A percentile compares a stretch with the other conserved stretches of the same genome.
phyloP scores from a whole-genome alignment of 2,329 filamentous ascomycete genomes.

The Aspergillus fumigatus region DNA sequence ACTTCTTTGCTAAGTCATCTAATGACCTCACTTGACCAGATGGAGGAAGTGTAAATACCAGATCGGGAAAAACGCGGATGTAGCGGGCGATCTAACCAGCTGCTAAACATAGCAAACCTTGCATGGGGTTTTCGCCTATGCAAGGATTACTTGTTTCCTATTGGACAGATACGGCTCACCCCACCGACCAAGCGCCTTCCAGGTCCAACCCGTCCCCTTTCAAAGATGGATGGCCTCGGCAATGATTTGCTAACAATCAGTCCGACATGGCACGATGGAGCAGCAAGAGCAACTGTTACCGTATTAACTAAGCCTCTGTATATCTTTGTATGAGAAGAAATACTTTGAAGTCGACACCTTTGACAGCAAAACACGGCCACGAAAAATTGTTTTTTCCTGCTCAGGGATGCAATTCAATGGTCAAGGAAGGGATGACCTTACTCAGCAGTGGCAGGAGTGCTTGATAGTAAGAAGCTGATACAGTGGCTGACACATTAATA shows the following conservation, averaged over 20 bases:
- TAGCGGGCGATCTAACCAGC: constrained; percentile 19
- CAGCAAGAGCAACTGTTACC: constrained; percentile 22
- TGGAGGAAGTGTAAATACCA: not conserved
- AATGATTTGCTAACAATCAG: constrained; percentile 9
- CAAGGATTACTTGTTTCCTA: constrained; percentile 2
- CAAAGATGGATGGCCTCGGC: constrained; percentile 8
- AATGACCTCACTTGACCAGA: not conserved
- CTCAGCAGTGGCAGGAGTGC: not conserved
- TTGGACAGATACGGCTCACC: constrained; percentile 6
- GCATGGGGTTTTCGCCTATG: constrained; percentile 15
- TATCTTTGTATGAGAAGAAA: not conserved
- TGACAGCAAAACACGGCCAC: not conserved
- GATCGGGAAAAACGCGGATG: not conserved
- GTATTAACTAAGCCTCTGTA: not conserved
- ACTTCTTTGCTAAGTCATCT: not conserved
- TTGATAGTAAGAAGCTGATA: not conserved
- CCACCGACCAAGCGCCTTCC: constrained; percentile 2
- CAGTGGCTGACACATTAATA: not conserved
- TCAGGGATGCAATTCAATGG: not conserved
- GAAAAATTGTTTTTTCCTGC: not conserved
- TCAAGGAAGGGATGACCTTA: not conserved
- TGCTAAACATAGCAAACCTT: constrained; percentile 25
- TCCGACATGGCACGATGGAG: constrained; percentile 16
- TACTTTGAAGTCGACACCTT: not conserved
- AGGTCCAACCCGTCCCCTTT: constrained; percentile 5